Conservation (phyloP, 1,284 basidiomycete species). For the Puccinia horiana region DNA sequence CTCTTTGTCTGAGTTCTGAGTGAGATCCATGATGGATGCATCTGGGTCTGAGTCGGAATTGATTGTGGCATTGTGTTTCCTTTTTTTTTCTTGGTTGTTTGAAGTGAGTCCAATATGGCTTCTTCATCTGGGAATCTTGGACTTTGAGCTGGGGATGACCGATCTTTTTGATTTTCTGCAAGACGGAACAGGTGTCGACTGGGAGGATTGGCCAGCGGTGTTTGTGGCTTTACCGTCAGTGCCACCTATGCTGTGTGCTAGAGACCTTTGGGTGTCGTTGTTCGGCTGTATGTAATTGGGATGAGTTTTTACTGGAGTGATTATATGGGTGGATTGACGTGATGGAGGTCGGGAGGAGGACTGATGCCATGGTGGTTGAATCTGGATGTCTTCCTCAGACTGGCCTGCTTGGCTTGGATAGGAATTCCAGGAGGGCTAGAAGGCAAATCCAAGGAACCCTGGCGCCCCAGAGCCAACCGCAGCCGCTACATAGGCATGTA, state of each 20-base stretch:
- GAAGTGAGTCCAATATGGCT: not conserved
- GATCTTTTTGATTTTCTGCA: not conserved
- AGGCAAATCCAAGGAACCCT: no score
- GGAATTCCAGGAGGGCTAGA: not conserved
- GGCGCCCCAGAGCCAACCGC: no score
- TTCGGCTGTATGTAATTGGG: not conserved
- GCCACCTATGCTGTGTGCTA: not conserved
- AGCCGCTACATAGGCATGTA: no score
- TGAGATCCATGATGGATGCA: not conserved
- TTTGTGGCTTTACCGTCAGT: not conserved
- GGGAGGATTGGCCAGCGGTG: not conserved
- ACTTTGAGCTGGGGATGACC: not conserved
- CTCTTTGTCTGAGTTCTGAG: not conserved
- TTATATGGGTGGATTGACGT: not conserved
- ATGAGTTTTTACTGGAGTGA: slow-evolving; percentile 4
- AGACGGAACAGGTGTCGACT: not conserved
- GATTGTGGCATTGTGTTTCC: not conserved
- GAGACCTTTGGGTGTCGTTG: not conserved
- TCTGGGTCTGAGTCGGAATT: not conserved
- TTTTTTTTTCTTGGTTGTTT: not conserved
- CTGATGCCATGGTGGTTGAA: not conserved
- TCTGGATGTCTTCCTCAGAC: no score
- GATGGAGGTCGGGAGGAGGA: not conserved
- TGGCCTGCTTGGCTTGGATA: not conserved
- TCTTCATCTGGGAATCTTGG: not conserved